Evolutionary conservation across 2,329 filamentous ascomycete genomes (phyloP).

Genomic region (Fusarium phyllophilum): DNA sequence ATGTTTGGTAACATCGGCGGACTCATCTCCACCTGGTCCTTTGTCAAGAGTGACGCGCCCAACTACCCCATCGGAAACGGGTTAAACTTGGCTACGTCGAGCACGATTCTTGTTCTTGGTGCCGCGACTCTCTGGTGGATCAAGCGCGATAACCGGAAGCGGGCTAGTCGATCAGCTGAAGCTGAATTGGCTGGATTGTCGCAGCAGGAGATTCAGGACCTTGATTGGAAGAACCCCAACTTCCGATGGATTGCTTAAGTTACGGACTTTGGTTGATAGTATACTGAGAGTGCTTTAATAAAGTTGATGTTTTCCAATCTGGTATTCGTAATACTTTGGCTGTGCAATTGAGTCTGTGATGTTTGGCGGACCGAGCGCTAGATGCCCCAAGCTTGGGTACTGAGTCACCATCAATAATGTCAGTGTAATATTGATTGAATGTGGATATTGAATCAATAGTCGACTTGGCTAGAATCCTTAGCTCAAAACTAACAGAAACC

Average conservation of each 20-base stretch:
- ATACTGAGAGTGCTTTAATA: background rate
- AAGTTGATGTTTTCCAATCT: rapidly evolving
- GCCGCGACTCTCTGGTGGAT: constrained; percentile 67
- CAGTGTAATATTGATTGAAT: background rate
- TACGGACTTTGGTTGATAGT: background rate
- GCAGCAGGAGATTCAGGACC: constrained; percentile 63
- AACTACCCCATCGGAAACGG: constrained; percentile 77
- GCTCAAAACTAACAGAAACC: background rate
- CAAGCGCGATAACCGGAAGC: constrained; percentile 65
- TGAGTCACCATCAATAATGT: background rate
- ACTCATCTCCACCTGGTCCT: constrained; percentile 71
- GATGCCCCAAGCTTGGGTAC: background rate
- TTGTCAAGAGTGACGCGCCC: constrained; percentile 70
- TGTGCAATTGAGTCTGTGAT: background rate
- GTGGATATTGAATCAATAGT: background rate
- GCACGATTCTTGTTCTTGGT: constrained; percentile 60
- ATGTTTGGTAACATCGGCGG: constrained; percentile 80
- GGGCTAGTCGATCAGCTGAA: constrained; percentile 44
- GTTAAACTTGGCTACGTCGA: constrained; percentile 69
- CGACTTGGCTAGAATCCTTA: background rate
- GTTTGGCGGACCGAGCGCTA: background rate
- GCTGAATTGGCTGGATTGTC: constrained; percentile 63
- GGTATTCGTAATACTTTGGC: no score
- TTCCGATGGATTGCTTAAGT: constrained; percentile 63
- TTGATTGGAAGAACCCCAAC: constrained; percentile 74